Conservation (phyloP, 2,329 filamentous ascomycete species). For the Fusarium sp. region DNA sequence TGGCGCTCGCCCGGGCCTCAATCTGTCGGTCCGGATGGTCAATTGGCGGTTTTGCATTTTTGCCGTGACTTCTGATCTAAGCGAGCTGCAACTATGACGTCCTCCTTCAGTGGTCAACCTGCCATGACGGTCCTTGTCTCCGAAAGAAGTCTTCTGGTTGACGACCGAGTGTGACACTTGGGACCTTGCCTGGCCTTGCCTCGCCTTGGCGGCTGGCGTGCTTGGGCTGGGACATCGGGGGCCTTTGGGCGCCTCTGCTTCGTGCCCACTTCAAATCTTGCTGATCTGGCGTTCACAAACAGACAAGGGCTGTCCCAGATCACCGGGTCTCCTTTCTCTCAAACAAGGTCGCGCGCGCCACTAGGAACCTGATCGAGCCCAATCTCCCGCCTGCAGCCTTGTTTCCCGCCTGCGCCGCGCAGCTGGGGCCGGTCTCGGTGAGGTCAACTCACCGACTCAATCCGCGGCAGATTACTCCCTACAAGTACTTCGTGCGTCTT, state of each 20-base stretch:
- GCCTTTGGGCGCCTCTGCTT: slow-evolving; percentile 27
- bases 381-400: slow-evolving; percentile 48
- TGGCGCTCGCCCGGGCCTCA: slow-evolving; percentile 5
- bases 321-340: slow-evolving; percentile 45
- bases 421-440: slow-evolving; percentile 38
- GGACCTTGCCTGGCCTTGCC: slow-evolving; percentile 16
- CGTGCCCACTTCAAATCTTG: slow-evolving; percentile 43
- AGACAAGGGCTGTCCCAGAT: slow-evolving; percentile 50
- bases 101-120: background rate
- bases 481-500: slow-evolving; percentile 17
- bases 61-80: background rate
- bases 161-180: slow-evolving; percentile 5
- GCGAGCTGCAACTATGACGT: slow-evolving; percentile 22
- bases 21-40: background rate
- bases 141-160: background rate
- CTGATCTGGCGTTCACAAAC: slow-evolving; percentile 42
- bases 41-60: slow-evolving; percentile 5
- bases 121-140: slow-evolving; percentile 12
- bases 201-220: slow-evolving; percentile 11
- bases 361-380: slow-evolving; percentile 36
- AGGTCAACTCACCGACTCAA: slow-evolving; percentile 42
- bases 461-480: slow-evolving; percentile 30
- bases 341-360: slow-evolving; percentile 31
- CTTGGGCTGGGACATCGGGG: slow-evolving; percentile 24
- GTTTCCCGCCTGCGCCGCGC: slow-evolving; percentile 30